Evolutionary conservation across 495 filamentous ascomycete genomes (phyloP).

Genomic region (Aspergillus egyptiacus): DNA sequence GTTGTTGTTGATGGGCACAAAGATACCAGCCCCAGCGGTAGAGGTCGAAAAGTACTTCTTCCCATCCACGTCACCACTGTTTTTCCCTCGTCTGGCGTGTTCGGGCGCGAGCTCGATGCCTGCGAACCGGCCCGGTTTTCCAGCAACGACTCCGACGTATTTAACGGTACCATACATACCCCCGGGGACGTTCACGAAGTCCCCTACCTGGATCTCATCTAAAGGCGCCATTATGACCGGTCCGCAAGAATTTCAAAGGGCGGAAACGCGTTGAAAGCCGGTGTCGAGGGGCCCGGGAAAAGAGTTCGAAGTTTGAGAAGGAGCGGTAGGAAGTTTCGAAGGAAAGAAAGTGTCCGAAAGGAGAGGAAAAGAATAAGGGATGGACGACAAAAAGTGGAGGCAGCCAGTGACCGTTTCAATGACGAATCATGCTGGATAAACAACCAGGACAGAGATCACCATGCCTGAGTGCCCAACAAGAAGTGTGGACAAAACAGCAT

Average conservation of each 20-base stretch:
- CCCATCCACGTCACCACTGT: conserved; percentile 93
- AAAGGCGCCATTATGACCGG: conserved; percentile 30
- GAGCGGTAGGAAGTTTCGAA: background rate
- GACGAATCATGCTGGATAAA: conserved; percentile 4
- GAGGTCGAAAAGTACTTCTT: conserved; percentile 74
- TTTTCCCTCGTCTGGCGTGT: conserved; percentile 81
- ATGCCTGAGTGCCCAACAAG: conserved; percentile 2
- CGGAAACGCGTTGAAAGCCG: background rate
- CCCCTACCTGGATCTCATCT: conserved; percentile 70
- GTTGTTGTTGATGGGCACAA: conserved; percentile 83
- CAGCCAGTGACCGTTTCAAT: conserved; percentile 1
- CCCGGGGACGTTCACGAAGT: conserved; percentile 88
- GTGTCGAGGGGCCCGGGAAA: conserved; percentile 9
- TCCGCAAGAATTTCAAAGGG: background rate
- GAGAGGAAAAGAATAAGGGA: conserved; percentile 13
- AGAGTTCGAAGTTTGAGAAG: conserved; percentile 7
- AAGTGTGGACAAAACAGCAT: conserved; percentile 1
- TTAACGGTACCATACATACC: conserved; percentile 88
- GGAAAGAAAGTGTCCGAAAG: conserved; percentile 8
- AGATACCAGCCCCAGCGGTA: conserved; percentile 79
- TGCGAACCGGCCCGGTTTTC: conserved; percentile 86
- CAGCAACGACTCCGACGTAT: conserved; percentile 80
- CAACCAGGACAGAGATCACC: background rate
- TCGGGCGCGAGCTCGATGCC: conserved; percentile 88
- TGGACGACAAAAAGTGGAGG: conserved; percentile 9